Evolutionary conservation across 768 basidiomycete species (phyloP).

Genomic region (Lentinula detonsa): DNA sequence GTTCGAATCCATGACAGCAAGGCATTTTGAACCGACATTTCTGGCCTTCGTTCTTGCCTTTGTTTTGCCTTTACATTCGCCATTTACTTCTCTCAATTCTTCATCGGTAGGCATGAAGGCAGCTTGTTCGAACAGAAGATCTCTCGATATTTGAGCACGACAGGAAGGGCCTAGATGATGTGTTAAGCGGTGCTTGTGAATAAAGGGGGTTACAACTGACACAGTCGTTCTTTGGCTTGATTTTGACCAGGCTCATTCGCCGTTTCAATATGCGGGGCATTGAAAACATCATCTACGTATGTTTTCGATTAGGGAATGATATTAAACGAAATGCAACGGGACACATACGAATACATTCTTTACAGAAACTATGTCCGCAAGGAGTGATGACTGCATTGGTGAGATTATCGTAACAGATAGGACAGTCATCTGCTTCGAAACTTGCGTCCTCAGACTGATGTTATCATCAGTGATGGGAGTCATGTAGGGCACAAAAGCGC

Average conservation of each 20-base stretch:
- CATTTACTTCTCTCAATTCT: constrained; percentile 21
- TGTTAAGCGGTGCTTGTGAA: background rate
- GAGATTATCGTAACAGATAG: constrained; percentile 58
- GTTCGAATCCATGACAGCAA: constrained; percentile 10
- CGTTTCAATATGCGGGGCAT: constrained; percentile 27
- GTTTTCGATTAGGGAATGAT: background rate
- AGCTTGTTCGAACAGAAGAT: constrained; percentile 44
- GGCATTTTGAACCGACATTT: constrained; percentile 12
- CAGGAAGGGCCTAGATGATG: constrained; percentile 52
- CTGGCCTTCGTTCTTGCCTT: constrained; percentile 14
- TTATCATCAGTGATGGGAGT: background rate
- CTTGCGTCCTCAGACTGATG: constrained; percentile 40
- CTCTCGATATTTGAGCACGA: constrained; percentile 39
- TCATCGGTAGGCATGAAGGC: constrained; percentile 59
- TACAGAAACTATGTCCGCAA: constrained; percentile 61
- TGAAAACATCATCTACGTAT: constrained; percentile 35
- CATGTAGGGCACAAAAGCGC: background rate
- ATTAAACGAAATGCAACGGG: background rate
- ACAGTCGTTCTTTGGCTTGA: constrained; percentile 41
- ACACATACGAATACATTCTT: constrained; percentile 43
- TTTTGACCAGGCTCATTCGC: constrained; percentile 23
- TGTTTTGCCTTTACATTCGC: constrained; percentile 21
- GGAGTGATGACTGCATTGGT: constrained; percentile 49
- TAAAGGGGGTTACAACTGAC: constrained; percentile 25
- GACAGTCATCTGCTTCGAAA: constrained; percentile 54